phyloP scores from a whole-genome alignment of 176 grass and related monocot genomes.

The Oropetium thomaeum region DNA sequence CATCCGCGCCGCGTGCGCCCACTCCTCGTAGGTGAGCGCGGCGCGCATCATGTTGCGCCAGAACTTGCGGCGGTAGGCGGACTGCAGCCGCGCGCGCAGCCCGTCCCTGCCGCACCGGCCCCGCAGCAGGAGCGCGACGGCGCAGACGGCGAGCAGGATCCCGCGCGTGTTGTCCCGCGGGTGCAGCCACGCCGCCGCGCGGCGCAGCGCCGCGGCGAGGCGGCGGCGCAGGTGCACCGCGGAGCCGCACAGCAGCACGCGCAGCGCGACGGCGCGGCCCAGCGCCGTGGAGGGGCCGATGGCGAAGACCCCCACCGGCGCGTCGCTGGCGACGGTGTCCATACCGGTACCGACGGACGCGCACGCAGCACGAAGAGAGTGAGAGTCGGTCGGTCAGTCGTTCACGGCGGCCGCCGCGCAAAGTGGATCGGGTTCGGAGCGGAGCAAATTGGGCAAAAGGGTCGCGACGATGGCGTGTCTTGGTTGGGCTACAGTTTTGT shows the following conservation, averaged over 20 bases:
- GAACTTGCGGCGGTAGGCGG: conserved; percentile 90
- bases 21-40: conserved; percentile 96
- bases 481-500: background rate
- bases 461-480: background rate
- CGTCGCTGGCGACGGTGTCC: conserved; percentile 59
- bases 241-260: conserved; percentile 67
- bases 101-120: conserved; percentile 38
- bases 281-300: conserved; percentile 76
- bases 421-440: background rate
- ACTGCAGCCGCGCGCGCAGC: conserved; percentile 58
- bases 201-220: conserved; percentile 40
- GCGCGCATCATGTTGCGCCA: conserved; percentile 93
- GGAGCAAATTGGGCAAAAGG: background rate
- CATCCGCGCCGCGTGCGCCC: conserved; percentile 88
- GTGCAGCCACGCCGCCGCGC: conserved; percentile 52
- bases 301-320: conserved; percentile 55
- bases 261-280: conserved; percentile 73
- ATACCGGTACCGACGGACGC: background rate
- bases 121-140: conserved; percentile 69
- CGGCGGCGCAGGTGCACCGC: conserved; percentile 43
- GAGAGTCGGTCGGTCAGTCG: background rate
- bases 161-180: conserved; percentile 70
- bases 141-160: conserved; percentile 72
- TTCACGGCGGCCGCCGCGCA: background rate
- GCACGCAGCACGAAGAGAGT: no score